Evolutionary conservation across 164 flowering plant species (phyloP).

Genomic region (Aristolochia contorta): DNA sequence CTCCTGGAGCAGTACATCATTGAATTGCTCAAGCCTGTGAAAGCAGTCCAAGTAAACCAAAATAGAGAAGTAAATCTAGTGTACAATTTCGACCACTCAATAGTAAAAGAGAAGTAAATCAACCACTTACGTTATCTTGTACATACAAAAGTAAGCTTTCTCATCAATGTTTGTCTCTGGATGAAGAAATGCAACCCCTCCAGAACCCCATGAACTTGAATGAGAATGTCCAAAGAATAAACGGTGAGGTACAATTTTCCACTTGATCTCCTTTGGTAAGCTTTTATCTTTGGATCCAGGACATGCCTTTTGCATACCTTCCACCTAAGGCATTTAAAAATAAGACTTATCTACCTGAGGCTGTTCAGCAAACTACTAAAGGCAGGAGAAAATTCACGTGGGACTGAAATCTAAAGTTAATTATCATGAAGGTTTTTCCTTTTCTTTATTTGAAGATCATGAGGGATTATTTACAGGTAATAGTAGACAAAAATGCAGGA

Average conservation of each 20-base stretch:
- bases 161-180: constrained; percentile 42
- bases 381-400: background rate
- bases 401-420: background rate
- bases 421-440: too few relatives aligned
- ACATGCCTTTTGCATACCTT: constrained; percentile 68
- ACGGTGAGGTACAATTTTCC: constrained; percentile 68
- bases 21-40: constrained; percentile 95
- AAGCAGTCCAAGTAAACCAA: constrained; percentile 3
- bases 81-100: background rate
- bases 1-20: constrained; percentile 83
- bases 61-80: background rate
- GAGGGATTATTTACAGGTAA: too few relatives aligned
- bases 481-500: too few relatives aligned
- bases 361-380: background rate
- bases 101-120: background rate
- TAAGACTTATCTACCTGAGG: background rate
- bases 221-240: constrained; percentile 68
- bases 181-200: constrained; percentile 89
- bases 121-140: constrained; percentile 70
- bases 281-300: constrained; percentile 65
- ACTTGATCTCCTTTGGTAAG: constrained; percentile 61
- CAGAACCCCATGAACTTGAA: constrained; percentile 74
- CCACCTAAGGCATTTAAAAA: constrained; percentile 35
- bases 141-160: constrained; percentile 52
- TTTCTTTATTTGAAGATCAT: too few relatives aligned